Base-by-base conservation (phyloP, 352 stramenopile genomes). In the Globisporangium polare region DNA sequence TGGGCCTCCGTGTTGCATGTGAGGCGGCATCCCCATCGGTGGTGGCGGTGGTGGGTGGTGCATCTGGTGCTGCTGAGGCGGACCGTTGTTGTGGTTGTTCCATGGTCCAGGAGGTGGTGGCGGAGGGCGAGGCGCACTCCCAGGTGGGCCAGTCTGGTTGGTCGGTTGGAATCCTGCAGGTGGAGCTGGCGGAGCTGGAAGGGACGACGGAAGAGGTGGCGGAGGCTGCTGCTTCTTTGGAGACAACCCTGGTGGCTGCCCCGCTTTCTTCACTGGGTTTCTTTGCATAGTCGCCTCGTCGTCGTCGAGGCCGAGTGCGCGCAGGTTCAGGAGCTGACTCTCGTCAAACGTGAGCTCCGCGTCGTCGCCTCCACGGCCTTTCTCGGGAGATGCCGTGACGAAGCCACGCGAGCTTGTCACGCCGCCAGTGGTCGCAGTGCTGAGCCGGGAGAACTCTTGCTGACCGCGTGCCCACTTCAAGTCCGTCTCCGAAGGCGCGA, bases 391-490 rank as follows among this genome's bases (percentile, higher is more conserved):
- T 2, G 52, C 37, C 26, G 33, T 39, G 49, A 22, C 17, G 27
- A 54, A 39, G 27, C 49, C 20, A 26, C 27, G 26, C n/a, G 54
- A 20, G 31, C 41, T 24, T 10, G 53, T 22, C 3, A 33, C 24
- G 12, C 45, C 22, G 43, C 43, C 43, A 17, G 45, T 9, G 0
- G 35, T 37, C 9, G 52, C 35, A 22, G 41, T 53, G 24, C 46
- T 53, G 5, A 90, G 58, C 50, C 79, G 69, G 20, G 82, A 89
- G 41, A 91, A 92, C 46, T 85, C 71, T 39, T 91, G 73, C 56
- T 92, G 83, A 4, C 86, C 83, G 50, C 83, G 74, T 3, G 86
- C 81, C 86, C 86, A 95, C 64, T 89, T 89, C 24, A 93, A 58
- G 58, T 95, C 85, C 46, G 69, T 74, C 35, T 90, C 80, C 0